phyloP scores from a whole-genome alignment of 805 yeast genomes.

The Spathaspora passalidarum region DNA sequence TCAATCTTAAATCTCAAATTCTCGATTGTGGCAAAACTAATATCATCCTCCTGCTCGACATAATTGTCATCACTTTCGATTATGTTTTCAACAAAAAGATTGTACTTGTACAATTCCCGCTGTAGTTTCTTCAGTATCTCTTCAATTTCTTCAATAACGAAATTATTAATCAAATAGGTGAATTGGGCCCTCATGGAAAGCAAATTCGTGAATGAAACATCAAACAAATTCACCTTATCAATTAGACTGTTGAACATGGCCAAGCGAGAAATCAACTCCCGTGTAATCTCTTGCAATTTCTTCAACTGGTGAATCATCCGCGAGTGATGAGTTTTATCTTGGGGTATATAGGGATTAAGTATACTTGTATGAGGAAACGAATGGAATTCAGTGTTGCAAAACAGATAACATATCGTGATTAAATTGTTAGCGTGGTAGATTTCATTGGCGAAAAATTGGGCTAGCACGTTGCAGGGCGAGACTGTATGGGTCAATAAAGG shows the following conservation, averaged over 20 bases:
- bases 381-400: constrained; percentile 7
- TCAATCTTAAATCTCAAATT: constrained; percentile 2
- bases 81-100: constrained; percentile 6
- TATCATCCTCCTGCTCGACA: background rate
- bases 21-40: background rate
- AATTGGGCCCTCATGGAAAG: constrained; percentile 3
- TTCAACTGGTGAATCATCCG: constrained; percentile 3
- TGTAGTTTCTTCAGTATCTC: constrained; percentile 7
- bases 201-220: constrained; percentile 4
- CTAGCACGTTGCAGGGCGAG: background rate
- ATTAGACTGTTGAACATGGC: constrained; percentile 5
- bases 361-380: constrained; percentile 3
- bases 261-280: constrained; percentile 5
- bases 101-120: constrained; percentile 8
- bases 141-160: constrained; percentile 8
- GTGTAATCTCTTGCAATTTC: constrained; percentile 1
- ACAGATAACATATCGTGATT: constrained; percentile 5
- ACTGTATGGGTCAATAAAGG: constrained; percentile 1
- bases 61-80: background rate
- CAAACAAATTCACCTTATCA: constrained; percentile 3
- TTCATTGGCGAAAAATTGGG: constrained; percentile 9
- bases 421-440: constrained; percentile 10
- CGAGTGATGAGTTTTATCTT: background rate
- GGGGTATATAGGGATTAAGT: constrained; percentile 7
- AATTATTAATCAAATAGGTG: constrained; percentile 7